Evolutionary conservation across 805 yeast genomes (phyloP), one percentile per base, ranked within the genome.

Genomic region (Maudiozyma saulgeensis): DNA sequence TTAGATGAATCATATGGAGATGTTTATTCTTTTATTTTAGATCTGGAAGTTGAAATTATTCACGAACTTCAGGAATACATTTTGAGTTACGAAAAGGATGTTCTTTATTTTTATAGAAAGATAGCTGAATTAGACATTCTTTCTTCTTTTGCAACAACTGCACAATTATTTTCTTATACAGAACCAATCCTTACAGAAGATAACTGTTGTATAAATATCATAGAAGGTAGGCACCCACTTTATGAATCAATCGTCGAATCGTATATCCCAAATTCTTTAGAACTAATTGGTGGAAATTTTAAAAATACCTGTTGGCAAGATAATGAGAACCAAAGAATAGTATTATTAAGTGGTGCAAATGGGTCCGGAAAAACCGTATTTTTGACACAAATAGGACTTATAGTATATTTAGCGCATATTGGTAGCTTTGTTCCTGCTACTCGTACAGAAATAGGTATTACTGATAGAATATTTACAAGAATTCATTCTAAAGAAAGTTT

Each of bases 401-500:
- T 75, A 6, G 74, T 76, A 0, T 71, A 68, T 45, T 53, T 79
- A 43, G 72, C 81, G 0, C 83, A 79, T 46, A 67, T 78, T 37
- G 82, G 83, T 1, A 74, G 77, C 28, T 77, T 61, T 57, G 78
- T 79, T 1, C 83, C 83, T 3, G 81, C 80, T 0, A 55, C 59
- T 1, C 58, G 53, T 13, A 80, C 80, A 1, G 65, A 53, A 23
- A 57, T 79, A 19, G 77, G 80, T 0, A 51, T 77, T 2, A 75
- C 74, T 1, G 79, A 77, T 55, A 71, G 70, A 47, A 63, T 77
- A 2, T 59, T 76, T 35, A 71, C 82, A 0, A 66, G 80, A 46
- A 70, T 78, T 1, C 65, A 61, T 16, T 68, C 75, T 0, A 58
- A 67, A 40, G 79, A 75, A 51, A 62, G 71, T 3, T 51, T 73